These are phyloP conservation scores for Elsinoe perseae DNA, from an alignment of 2,329 filamentous ascomycete species.

Conservation along the genomic window DNA sequence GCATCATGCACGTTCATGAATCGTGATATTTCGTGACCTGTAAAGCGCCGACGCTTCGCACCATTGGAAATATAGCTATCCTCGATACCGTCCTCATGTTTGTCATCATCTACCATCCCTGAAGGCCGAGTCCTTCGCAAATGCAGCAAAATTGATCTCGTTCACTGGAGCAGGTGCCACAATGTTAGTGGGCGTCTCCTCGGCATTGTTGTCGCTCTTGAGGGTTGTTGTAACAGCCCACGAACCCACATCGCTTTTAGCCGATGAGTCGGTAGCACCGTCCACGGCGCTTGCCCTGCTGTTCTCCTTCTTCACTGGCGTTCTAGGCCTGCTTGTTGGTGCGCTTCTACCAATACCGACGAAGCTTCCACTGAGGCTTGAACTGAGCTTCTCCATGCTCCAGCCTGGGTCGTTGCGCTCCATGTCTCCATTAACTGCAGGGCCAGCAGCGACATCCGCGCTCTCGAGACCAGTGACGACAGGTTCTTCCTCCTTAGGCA, in stretches of 20 bases:
- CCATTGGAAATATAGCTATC: no score
- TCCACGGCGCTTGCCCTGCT: background rate
- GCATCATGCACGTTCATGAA: background rate
- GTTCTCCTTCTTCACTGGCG: conserved; percentile 4
- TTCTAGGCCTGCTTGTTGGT: conserved; percentile 12
- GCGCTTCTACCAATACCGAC: conserved; percentile 11
- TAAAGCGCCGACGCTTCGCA: no score
- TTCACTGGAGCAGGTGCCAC: background rate
- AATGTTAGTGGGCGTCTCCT: background rate
- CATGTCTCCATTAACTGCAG: conserved; percentile 16
- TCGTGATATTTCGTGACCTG: background rate
- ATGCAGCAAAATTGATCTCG: conserved; percentile 12
- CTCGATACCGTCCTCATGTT: no score
- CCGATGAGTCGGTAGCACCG: background rate
- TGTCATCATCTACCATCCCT: conserved; percentile 4
- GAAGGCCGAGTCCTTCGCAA: conserved; percentile 15
- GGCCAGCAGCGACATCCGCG: conserved; percentile 17
- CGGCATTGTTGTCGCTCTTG: background rate
- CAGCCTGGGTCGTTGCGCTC: conserved; percentile 11
- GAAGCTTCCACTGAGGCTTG: conserved; percentile 9
- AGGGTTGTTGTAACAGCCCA: background rate
- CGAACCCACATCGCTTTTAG: background rate
- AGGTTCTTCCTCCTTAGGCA: conserved; percentile 19
- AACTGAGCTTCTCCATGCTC: conserved; percentile 14
- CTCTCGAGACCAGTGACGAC: conserved; percentile 19